Base-by-base conservation (phyloP, 768 basidiomycete genomes). In the Tylopilus cervinicoccineus region DNA sequence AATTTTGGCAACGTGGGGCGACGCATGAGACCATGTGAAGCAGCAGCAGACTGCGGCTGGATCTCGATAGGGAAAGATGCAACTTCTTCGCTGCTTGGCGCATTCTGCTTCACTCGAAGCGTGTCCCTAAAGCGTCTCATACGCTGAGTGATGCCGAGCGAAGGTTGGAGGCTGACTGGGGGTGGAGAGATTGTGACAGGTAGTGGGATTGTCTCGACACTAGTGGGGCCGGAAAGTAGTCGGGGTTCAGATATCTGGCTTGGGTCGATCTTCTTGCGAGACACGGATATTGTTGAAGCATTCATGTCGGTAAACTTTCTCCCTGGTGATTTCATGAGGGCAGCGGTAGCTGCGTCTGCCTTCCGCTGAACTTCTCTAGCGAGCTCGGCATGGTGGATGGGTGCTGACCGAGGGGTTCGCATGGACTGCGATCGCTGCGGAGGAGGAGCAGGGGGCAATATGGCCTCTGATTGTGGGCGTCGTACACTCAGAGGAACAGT, bases 41-140 rank as follows among this genome's bases (percentile, higher is more conserved):
- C 26, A 20, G 57, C 36, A 24, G 50, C 28, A 1, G 54, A n/a
- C 53, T 52, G 72, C n/a, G 76, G 69, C 41, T 71, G 72, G 23
- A 65, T 42, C 23, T 81, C 76, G 3, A 72, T 39, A 29, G 77
- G 68, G 50, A 67, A 70, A 8, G 78, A 67, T 9, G 73, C 70
- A 14, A 72, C 59, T 42, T 75, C 77, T 49, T 87, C 85, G 19
- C 79, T 78, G 16, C 67, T 55, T n/a, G 70, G 55, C 32, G 70
- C 62, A 48, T 75, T 76, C 12, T 69, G 68, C 51, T 76, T 79
- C 24, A 79, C 71, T 36, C 84, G 77, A 48, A 91, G 70, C 0
- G 85, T 84, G 43, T 86, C 78, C 44, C 83, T 75, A 40, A 92
- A 68, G 59, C 78, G 83, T 66, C 80, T 84, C 72, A 92, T 81